Evolutionary conservation across 2,329 filamentous ascomycete genomes (phyloP).

Genomic region (Coniochaeta sp.): DNA sequence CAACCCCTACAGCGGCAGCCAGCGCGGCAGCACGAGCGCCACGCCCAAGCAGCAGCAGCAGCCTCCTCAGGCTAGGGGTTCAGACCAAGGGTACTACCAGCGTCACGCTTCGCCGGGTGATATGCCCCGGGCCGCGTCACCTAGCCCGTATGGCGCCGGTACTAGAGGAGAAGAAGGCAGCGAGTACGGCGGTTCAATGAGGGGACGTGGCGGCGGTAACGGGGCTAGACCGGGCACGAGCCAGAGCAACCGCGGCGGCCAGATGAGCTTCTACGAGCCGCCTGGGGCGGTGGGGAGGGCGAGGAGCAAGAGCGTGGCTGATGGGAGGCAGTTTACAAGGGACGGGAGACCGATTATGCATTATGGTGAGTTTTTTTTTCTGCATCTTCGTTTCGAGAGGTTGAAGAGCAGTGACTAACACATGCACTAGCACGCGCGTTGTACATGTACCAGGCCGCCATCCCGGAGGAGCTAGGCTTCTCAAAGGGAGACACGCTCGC

Average conservation of each 20-base stretch:
- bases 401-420: conserved; percentile 2
- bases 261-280: conserved; percentile 47
- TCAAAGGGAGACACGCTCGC: conserved; percentile 87
- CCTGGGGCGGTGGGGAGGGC: background rate
- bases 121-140: conserved; percentile 38
- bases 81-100: conserved; percentile 41
- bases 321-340: conserved; percentile 72
- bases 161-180: conserved; percentile 4
- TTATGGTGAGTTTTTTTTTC: conserved; percentile 67
- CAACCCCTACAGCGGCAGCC: conserved; percentile 50
- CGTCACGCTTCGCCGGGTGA: conserved; percentile 45
- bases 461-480: conserved; percentile 91
- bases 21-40: conserved; percentile 14
- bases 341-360: conserved; percentile 86
- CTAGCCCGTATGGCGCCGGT: conserved; percentile 32
- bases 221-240: conserved; percentile 30
- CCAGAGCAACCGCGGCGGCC: conserved; percentile 25
- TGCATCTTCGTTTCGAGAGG: conserved; percentile 2
- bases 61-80: conserved; percentile 24
- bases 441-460: conserved; percentile 91
- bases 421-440: conserved; percentile 70
- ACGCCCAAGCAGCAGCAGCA: conserved; percentile 17
- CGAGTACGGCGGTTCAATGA: conserved; percentile 11
- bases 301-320: conserved; percentile 80
- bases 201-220: background rate